Evolutionary conservation across 176 grass and related monocot species (phyloP), one percentile per base, ranked within the genome.

Genomic region (Olyra latifolia): DNA sequence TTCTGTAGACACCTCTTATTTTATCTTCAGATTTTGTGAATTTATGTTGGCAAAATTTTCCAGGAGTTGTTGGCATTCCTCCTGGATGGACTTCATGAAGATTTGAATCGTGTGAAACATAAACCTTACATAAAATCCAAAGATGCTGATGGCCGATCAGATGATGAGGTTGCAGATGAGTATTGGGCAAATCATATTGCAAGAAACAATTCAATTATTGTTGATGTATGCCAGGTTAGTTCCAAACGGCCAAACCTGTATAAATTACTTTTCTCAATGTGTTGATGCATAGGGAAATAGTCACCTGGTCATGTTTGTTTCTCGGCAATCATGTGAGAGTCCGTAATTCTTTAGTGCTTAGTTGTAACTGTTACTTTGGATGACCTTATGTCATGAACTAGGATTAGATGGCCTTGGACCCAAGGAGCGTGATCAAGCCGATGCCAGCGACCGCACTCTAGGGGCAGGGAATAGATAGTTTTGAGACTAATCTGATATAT

Each of bases 181-280:
- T 93, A 91, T 85, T 99, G 93, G 97, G 90, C 93, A 66, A 99
- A 95, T 87, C 97, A 99, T 80, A 95, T 99, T 84, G 93, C 97
- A 49, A 83, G 97, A 86, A 99, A 99, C 54, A 82, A 99, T 95
- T 99, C 97, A 55, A 99, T 99, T 38, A 96, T 99, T 81, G 97
- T 99, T 88, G 97, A 99, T 69, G 97, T 99, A 66, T 99, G 97
- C 87, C 97, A 99, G 93, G 97, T 97, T 77, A 73, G 71, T 77
- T 47, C 39, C n/a, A 77, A 22, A 35, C 25, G 11, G 43, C 11
- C 10, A 35, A 64, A 49, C 43, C 16, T 79, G 55, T 44, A 8
- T 17, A 20, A 42, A 30, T 74, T 25, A 41, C 15, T 29, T 83
- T 19, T 22, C 27, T 66, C 43, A 19, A 63, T 48, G 66, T 27